These are phyloP conservation scores for Hymenoscyphus repandus DNA, from an alignment of 2,329 filamentous ascomycete genomes.

Conservation along the genomic window DNA sequence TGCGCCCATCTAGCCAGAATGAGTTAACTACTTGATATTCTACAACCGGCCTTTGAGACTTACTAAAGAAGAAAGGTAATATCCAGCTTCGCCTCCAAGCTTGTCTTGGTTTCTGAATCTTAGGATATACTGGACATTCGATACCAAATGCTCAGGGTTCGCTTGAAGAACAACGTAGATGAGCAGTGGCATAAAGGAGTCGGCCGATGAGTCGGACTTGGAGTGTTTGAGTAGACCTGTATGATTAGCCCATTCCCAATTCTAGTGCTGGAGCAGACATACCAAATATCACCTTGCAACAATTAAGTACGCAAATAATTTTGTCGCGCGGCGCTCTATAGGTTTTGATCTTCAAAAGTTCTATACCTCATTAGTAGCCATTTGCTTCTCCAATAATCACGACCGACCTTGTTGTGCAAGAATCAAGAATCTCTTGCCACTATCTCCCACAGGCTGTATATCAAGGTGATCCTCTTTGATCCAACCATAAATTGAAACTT, in stretches of 20 bases:
- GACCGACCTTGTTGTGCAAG: slow-evolving; percentile 75
- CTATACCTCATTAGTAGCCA: slow-evolving; percentile 40
- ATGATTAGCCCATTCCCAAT: slow-evolving; percentile 16
- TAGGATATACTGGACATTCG: slow-evolving; percentile 96
- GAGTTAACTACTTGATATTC: slow-evolving; percentile 9
- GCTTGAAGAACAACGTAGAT: slow-evolving; percentile 95
- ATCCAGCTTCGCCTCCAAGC: slow-evolving; percentile 92
- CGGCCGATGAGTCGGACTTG: slow-evolving; percentile 89
- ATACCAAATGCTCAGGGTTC: slow-evolving; percentile 91
- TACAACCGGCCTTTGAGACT: slow-evolving; percentile 26
- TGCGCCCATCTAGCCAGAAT: slow-evolving; percentile 68
- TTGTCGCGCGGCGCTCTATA: slow-evolving; percentile 97
- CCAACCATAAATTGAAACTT: slow-evolving; percentile 96
- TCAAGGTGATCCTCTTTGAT: slow-evolving; percentile 89
- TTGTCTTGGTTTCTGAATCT: slow-evolving; percentile 97
- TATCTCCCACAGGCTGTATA: slow-evolving; percentile 78
- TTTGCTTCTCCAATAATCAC: neutral
- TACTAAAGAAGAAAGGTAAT: slow-evolving; percentile 92
- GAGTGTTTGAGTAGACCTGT: slow-evolving; percentile 81
- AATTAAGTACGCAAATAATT: slow-evolving; percentile 96
- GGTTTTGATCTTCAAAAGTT: slow-evolving; percentile 91
- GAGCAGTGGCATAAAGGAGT: slow-evolving; percentile 89
- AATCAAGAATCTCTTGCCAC: slow-evolving; percentile 79
- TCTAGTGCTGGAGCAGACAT: slow-evolving; percentile 25
- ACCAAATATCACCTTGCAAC: slow-evolving; percentile 99